These are phyloP conservation scores for Kluyveromyces sp. DNA, from an alignment of 1,139 yeast species.

Conservation along the genomic window DNA sequence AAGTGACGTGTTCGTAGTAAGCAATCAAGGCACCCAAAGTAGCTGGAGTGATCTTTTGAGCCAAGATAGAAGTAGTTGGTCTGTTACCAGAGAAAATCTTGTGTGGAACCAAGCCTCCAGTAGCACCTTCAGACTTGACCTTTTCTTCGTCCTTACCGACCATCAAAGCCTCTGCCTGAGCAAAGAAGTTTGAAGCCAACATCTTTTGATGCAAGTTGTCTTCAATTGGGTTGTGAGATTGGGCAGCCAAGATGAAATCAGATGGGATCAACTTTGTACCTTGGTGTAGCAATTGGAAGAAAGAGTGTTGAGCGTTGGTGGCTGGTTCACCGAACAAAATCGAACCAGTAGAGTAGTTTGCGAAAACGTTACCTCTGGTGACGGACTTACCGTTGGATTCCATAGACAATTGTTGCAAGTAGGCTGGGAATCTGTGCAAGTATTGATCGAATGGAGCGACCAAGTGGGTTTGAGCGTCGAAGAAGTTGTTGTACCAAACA, in stretches of 20 bases:
- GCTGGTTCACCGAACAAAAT: slow-evolving; percentile 98
- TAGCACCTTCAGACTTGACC: slow-evolving; percentile 86
- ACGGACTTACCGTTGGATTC: slow-evolving; percentile 98
- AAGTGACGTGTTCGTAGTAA: slow-evolving; percentile 93
- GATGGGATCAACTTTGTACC: slow-evolving; percentile 97
- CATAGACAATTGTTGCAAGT: slow-evolving; percentile 96
- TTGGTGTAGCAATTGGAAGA: slow-evolving; percentile 98
- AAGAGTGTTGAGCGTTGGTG: slow-evolving; percentile 97
- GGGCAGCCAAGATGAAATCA: slow-evolving; percentile 93
- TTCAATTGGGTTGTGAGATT: slow-evolving; percentile 96
- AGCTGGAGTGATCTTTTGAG: slow-evolving; percentile 94
- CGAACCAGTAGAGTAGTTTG: slow-evolving; percentile 92
- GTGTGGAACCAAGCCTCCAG: slow-evolving; percentile 83
- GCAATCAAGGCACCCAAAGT: slow-evolving; percentile 92
- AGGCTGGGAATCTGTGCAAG: slow-evolving; percentile 98
- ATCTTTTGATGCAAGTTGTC: slow-evolving; percentile 89
- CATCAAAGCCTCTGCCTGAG: slow-evolving; percentile 97
- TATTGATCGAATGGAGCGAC: slow-evolving; percentile 98
- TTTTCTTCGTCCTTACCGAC: slow-evolving; percentile 84
- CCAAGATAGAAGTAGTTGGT: slow-evolving; percentile 95
- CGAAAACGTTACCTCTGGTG: slow-evolving; percentile 82
- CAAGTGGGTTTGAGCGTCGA: slow-evolving; percentile 94
- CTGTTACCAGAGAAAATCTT: slow-evolving; percentile 96
- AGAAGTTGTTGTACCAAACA: slow-evolving; percentile 98
- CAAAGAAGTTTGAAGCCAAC: slow-evolving; percentile 97